A percentile compares a stretch with the other conserved stretches of the same genome.
phyloP scores from a whole-genome alignment of 495 filamentous ascomycete genomes.

The Hypoxylon perforatum region DNA sequence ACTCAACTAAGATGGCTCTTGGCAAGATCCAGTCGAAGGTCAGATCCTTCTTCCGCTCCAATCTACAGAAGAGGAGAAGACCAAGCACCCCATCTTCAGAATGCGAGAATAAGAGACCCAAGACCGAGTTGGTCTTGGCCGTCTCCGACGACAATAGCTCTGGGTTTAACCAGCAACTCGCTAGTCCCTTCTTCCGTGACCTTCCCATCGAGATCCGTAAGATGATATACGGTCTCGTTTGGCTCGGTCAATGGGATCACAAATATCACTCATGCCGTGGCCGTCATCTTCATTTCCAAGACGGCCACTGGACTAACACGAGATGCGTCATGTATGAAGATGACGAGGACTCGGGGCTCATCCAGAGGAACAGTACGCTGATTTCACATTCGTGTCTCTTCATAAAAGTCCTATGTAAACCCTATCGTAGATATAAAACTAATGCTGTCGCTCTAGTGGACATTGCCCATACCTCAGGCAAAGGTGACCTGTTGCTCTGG shows the following conservation, averaged over 20 bases:
- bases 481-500: conserved; percentile 44
- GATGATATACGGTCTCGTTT: conserved; percentile 48
- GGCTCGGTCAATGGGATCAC: conserved; percentile 37
- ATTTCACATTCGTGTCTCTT: not conserved
- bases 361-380: conserved; percentile 43
- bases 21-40: conserved; percentile 32
- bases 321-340: conserved; percentile 48
- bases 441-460: conserved; percentile 35
- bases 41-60: conserved; percentile 38
- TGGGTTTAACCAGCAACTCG: conserved; percentile 24
- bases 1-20: conserved; percentile 34
- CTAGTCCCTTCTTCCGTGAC: conserved; percentile 40
- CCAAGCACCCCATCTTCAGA: conserved; percentile 20
- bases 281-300: conserved; percentile 44
- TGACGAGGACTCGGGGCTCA: conserved; percentile 41
- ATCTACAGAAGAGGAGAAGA: conserved; percentile 33
- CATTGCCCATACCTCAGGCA: conserved; percentile 26
- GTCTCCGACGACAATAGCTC: not conserved
- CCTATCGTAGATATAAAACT: not conserved
- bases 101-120: conserved; percentile 15
- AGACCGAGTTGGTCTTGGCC: conserved; percentile 7
- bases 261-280: conserved; percentile 39
- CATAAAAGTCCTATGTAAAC: too few species aligned
- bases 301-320: conserved; percentile 44
- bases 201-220: conserved; percentile 47